phyloP scores from a whole-genome alignment of 2,329 filamentous ascomycete species.

The Aspergillus ibericus region DNA sequence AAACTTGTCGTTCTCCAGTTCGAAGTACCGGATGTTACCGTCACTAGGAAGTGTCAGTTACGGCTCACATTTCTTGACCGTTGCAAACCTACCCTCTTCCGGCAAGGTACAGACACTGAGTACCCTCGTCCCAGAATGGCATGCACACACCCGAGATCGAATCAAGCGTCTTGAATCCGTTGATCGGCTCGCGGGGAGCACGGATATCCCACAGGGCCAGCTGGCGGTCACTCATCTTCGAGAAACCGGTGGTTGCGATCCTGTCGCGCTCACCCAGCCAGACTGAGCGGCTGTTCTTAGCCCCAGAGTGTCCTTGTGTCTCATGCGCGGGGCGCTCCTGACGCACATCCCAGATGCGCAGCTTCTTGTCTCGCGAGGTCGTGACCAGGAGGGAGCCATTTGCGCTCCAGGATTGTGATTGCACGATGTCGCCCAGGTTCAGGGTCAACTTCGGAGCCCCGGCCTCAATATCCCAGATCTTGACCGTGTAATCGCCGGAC shows the following conservation, averaged over 20 bases:
- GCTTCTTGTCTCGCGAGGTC: slow-evolving; percentile 96
- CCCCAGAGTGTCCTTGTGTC: slow-evolving; percentile 79
- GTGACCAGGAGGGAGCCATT: slow-evolving; percentile 83
- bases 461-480: slow-evolving; percentile 89
- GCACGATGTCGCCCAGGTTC: slow-evolving; percentile 87
- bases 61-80: neutral
- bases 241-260: slow-evolving; percentile 95
- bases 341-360: slow-evolving; percentile 94
- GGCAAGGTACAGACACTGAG: slow-evolving; percentile 90
- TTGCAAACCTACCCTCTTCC: slow-evolving; percentile 76
- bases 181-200: slow-evolving; percentile 74
- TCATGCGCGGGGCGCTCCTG: slow-evolving; percentile 88
- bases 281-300: slow-evolving; percentile 94
- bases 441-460: slow-evolving; percentile 73
- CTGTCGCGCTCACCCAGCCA: slow-evolving; percentile 98
- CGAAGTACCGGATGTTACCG: slow-evolving; percentile 98
- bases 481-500: slow-evolving; percentile 91
- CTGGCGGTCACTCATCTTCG: slow-evolving; percentile 96
- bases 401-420: slow-evolving; percentile 94
- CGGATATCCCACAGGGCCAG: slow-evolving; percentile 94
- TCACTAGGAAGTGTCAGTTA: slow-evolving; percentile 59
- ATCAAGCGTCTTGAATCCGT: slow-evolving; percentile 86
- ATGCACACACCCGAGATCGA: slow-evolving; percentile 98
- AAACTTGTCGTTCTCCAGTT: slow-evolving; percentile 98
- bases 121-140: slow-evolving; percentile 99